Evolutionary conservation across 1,284 basidiomycete species (phyloP).

Genomic region (Apiotrichum gamsii): DNA sequence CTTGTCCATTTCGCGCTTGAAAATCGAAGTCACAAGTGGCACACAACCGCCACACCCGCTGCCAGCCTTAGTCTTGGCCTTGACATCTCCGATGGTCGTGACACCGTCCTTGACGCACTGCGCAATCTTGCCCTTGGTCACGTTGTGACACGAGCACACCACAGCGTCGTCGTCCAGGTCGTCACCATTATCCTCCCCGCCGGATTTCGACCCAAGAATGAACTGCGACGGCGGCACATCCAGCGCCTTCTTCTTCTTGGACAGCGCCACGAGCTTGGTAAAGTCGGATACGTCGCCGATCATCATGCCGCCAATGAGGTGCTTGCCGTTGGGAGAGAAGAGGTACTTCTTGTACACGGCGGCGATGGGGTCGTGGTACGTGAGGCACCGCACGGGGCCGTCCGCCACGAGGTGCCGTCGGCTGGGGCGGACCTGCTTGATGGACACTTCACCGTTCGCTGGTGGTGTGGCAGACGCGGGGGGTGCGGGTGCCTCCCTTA

Average conservation of each 20-base stretch:
- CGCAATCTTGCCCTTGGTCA: slow-evolving; percentile 58
- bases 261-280: slow-evolving; percentile 59
- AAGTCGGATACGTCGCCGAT: slow-evolving; percentile 66
- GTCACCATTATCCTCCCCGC: slow-evolving; percentile 57
- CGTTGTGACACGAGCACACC: slow-evolving; percentile 49
- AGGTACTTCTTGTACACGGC: slow-evolving; percentile 70
- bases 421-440: slow-evolving; percentile 9
- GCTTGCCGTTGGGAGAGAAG: slow-evolving; percentile 67
- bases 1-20: slow-evolving; percentile 64
- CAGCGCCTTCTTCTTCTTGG: slow-evolving; percentile 56
- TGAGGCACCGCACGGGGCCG: slow-evolving; percentile 58
- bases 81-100: slow-evolving; percentile 56
- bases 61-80: slow-evolving; percentile 63
- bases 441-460: slow-evolving; percentile 13
- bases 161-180: slow-evolving; percentile 74
- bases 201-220: slow-evolving; percentile 63
- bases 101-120: slow-evolving; percentile 55
- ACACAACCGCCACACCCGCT: slow-evolving; percentile 70
- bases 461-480: background rate
- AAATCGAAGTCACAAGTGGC: slow-evolving; percentile 55
- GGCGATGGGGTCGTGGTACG: slow-evolving; percentile 64
- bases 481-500: background rate
- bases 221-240: slow-evolving; percentile 44
- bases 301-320: slow-evolving; percentile 73
- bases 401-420: slow-evolving; percentile 26